Evolutionary conservation across 192 early-diverging fungal species (phyloP).

Genomic region (Mortierella antarctica): DNA sequence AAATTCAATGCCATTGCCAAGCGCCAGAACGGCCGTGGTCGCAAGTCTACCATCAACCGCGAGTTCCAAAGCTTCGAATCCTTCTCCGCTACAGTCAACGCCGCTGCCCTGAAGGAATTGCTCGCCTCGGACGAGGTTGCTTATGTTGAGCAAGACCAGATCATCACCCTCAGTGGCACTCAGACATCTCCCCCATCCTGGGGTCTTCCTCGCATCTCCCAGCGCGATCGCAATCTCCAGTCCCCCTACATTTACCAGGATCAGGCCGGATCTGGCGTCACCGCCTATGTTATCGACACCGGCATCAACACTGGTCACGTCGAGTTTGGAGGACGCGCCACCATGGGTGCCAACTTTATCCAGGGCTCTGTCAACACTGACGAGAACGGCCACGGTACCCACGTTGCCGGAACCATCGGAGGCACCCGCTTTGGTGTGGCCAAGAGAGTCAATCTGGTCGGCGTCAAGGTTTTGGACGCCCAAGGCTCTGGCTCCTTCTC

Average conservation of each 20-base stretch:
- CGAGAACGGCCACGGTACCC: conserved; percentile 64
- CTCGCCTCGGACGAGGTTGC: conserved; percentile 62
- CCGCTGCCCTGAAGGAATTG: conserved; percentile 37
- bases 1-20: conserved; percentile 40
- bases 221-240: conserved; percentile 54
- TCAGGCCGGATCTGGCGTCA: conserved; percentile 52
- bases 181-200: conserved; percentile 84
- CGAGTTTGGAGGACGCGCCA: conserved; percentile 65
- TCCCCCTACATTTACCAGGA: conserved; percentile 45
- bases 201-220: conserved; percentile 84
- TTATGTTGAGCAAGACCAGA: conserved; percentile 84
- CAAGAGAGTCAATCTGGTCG: conserved; percentile 76
- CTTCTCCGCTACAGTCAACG: conserved; percentile 31
- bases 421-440: conserved; percentile 74
- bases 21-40: conserved; percentile 38
- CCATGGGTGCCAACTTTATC: conserved; percentile 56
- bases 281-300: conserved; percentile 64
- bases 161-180: conserved; percentile 72
- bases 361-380: conserved; percentile 50
- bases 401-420: conserved; percentile 63
- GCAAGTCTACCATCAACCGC: conserved; percentile 28
- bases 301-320: conserved; percentile 59
- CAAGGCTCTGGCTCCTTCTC: conserved; percentile 57
- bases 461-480: conserved; percentile 67
- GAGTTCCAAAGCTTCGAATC: conserved; percentile 19